These are phyloP conservation scores for Amanita fuliginea DNA, from an alignment of 768 basidiomycete genomes.

Conservation along the genomic window DNA sequence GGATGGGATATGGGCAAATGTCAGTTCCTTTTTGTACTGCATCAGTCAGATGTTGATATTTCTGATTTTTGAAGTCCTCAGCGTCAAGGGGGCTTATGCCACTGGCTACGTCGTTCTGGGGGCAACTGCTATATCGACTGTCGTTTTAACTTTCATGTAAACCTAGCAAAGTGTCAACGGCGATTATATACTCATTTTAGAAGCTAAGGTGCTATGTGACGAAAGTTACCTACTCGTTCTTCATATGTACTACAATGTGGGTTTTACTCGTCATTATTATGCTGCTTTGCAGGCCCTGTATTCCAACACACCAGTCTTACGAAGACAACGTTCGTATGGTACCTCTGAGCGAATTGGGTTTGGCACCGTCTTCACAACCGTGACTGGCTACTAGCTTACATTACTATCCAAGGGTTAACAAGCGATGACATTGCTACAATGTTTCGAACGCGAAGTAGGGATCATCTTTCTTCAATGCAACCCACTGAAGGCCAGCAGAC, in stretches of 20 bases:
- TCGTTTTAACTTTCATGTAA: slow-evolving; percentile 34
- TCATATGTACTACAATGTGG: neutral
- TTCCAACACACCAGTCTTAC: neutral
- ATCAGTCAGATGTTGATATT: neutral
- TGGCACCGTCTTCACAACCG: neutral
- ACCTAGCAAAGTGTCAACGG: neutral
- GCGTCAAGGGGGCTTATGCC: slow-evolving; percentile 67
- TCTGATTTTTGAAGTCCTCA: slow-evolving; percentile 52
- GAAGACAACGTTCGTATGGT: neutral
- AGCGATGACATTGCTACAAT: neutral
- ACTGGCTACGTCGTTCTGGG: slow-evolving; percentile 81
- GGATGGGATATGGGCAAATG: slow-evolving; percentile 84
- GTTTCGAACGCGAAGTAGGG: slow-evolving; percentile 1
- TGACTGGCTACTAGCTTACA: no score
- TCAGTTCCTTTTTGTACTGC: slow-evolving; percentile 31
- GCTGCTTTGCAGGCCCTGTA: neutral
- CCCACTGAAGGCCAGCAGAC: neutral
- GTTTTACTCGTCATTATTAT: neutral
- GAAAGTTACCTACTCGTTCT: neutral
- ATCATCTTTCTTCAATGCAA: neutral
- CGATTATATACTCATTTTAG: neutral
- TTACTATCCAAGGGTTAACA: neutral
- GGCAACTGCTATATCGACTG: slow-evolving; percentile 64
- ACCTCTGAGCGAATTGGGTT: neutral
- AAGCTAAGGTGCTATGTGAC: neutral